These are phyloP conservation scores for Cladorrhinum samala DNA, from an alignment of 495 filamentous ascomycete species.

Conservation along the genomic window DNA sequence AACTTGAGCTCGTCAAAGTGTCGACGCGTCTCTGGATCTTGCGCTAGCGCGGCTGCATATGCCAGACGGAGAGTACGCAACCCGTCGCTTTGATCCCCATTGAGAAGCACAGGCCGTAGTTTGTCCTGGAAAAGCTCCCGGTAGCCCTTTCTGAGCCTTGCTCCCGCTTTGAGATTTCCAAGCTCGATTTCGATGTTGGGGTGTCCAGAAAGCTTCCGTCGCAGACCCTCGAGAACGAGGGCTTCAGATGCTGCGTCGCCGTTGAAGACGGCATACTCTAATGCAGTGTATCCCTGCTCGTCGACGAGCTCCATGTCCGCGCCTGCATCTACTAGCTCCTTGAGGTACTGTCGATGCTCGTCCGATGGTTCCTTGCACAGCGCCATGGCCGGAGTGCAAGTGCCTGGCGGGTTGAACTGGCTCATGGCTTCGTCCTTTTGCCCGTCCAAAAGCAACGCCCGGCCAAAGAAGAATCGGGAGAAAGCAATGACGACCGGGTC, in stretches of 20 bases:
- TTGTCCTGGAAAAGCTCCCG: slow-evolving; percentile 29
- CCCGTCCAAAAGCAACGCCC: slow-evolving; percentile 3
- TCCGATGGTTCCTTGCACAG: slow-evolving; percentile 29
- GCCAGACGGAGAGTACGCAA: slow-evolving; percentile 10
- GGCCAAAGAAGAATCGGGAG: slow-evolving; percentile 10
- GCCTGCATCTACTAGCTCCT: slow-evolving; percentile 21
- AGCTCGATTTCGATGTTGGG: not conserved
- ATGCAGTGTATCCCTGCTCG: slow-evolving; percentile 25
- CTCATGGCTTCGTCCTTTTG: slow-evolving; percentile 1
- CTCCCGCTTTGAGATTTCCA: slow-evolving; percentile 5
- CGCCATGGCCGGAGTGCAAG: slow-evolving; percentile 24
- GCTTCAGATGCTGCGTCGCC: slow-evolving; percentile 12
- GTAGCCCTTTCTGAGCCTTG: slow-evolving; percentile 24
- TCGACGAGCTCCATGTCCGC: slow-evolving; percentile 23
- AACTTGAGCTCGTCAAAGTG: slow-evolving; percentile 19
- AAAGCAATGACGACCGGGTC: slow-evolving; percentile 2
- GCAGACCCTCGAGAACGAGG: slow-evolving; percentile 20
- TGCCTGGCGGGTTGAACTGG: slow-evolving; percentile 1
- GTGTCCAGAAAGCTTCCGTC: not conserved
- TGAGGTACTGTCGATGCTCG: slow-evolving; percentile 24
- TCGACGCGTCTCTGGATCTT: slow-evolving; percentile 5
- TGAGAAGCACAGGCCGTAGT: slow-evolving; percentile 19
- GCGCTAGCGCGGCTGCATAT: slow-evolving; percentile 15
- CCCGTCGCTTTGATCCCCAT: not conserved
- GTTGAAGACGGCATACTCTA: slow-evolving; percentile 27